Evolutionary conservation across 441 rosid genomes (phyloP).

Genomic region (Erodium moschatum): DNA sequence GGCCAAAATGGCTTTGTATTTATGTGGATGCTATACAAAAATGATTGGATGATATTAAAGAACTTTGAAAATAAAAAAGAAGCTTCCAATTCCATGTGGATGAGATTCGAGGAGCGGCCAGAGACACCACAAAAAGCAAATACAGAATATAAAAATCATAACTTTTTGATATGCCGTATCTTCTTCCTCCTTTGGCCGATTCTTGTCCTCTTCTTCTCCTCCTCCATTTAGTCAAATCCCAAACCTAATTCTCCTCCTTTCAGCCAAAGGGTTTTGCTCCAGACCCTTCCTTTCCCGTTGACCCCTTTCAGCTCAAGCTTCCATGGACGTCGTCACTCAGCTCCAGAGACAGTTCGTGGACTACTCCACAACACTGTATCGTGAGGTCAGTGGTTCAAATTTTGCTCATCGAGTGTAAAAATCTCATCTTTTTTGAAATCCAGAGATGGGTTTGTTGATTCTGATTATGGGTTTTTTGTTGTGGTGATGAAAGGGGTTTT

Average conservation of each 20-base stretch:
- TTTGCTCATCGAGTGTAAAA: not conserved
- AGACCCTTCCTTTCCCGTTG: constrained; percentile 23
- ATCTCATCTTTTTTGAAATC: not conserved
- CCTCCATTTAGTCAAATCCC: not conserved
- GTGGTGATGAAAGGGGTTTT: constrained; percentile 30
- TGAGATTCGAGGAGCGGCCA: not conserved
- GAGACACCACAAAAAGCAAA: constrained; percentile 3
- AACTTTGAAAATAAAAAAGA: not conserved
- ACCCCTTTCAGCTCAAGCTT: not conserved
- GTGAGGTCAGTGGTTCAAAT: constrained; percentile 36
- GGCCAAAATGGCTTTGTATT: not conserved
- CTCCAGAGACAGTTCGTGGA: constrained; percentile 45
- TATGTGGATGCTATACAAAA: not conserved
- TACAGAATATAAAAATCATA: not conserved
- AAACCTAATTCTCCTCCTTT: not conserved
- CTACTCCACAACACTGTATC: constrained; percentile 41
- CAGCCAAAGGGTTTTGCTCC: not conserved
- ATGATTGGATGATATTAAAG: not conserved
- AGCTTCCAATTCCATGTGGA: not conserved
- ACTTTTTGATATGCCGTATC: not conserved
- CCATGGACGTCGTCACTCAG: constrained; percentile 47
- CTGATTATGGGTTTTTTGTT: not conserved
- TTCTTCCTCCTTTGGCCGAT: not conserved
- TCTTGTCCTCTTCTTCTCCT: not conserved
- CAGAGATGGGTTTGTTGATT: constrained; percentile 10